These are phyloP conservation scores for Euphrasia arctica DNA, from an alignment of 305 asterid species.

Conservation along the genomic window DNA sequence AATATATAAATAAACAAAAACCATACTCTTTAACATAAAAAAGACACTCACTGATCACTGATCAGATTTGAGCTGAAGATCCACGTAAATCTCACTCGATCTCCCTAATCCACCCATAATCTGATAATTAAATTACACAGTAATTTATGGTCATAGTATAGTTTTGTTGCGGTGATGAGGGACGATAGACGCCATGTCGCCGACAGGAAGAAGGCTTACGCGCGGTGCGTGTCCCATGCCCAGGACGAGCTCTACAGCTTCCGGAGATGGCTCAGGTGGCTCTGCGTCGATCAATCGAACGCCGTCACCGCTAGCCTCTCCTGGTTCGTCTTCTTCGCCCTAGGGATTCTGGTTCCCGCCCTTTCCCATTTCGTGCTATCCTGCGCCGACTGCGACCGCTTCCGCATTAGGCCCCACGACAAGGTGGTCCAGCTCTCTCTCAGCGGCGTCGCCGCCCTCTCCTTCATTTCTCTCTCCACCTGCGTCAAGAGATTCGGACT, in stretches of 20 bases:
- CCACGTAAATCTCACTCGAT: too few species aligned
- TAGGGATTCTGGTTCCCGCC: constrained; percentile 63
- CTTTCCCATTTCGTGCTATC: constrained; percentile 70
- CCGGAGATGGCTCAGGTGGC: constrained; percentile 83
- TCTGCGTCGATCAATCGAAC: constrained; percentile 88
- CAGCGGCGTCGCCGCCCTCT: constrained; percentile 60
- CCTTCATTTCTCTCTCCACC: constrained; percentile 69
- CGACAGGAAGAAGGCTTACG: constrained; percentile 31
- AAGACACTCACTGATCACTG: too few species aligned
- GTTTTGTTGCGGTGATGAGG: constrained; percentile 32
- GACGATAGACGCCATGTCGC: constrained; percentile 29
- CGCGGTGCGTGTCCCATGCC: constrained; percentile 61
- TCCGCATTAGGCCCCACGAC: constrained; percentile 74
- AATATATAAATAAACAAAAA: too few species aligned
- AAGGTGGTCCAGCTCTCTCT: constrained; percentile 86
- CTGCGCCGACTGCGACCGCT: constrained; percentile 70
- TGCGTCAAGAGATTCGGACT: constrained; percentile 68
- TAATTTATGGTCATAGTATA: too few species aligned
- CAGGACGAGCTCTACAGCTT: constrained; percentile 74
- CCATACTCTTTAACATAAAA: too few species aligned
- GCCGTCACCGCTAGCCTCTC: constrained; percentile 58
- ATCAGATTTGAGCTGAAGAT: too few species aligned
- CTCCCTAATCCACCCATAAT: too few species aligned
- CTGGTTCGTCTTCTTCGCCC: constrained; percentile 58
- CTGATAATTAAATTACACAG: too few species aligned